phyloP scores from a whole-genome alignment of 768 basidiomycete genomes.

The Tulasnella sp. region DNA sequence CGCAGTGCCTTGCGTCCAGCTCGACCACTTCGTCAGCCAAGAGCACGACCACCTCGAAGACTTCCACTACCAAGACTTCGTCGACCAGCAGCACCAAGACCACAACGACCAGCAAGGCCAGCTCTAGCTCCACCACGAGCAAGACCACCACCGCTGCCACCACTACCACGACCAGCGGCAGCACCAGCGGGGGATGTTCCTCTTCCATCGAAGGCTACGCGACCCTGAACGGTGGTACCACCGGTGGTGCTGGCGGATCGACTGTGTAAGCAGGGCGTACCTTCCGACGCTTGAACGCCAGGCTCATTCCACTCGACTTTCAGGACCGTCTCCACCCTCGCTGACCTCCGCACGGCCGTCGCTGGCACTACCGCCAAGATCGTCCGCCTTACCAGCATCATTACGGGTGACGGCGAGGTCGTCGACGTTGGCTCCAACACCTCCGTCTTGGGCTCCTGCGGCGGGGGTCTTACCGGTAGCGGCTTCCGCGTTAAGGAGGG shows the following conservation, averaged over 20 bases:
- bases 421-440: neutral
- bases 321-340: slow-evolving; percentile 14
- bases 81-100: neutral
- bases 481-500: slow-evolving; percentile 1
- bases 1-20: neutral
- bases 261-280: slow-evolving; percentile 7
- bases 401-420: neutral
- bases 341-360: slow-evolving; percentile 13
- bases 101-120: neutral
- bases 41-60: neutral
- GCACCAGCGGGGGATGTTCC: neutral
- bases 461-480: neutral
- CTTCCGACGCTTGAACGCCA: neutral
- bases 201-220: slow-evolving; percentile 5
- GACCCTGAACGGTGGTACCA: slow-evolving; percentile 15
- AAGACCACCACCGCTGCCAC: neutral
- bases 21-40: neutral
- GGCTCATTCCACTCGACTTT: neutral
- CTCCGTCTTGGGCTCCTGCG: neutral
- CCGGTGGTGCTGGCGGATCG: slow-evolving; percentile 16
- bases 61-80: neutral
- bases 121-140: neutral
- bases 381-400: slow-evolving; percentile 15
- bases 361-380: slow-evolving; percentile 14
- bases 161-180: neutral